Evolutionary conservation across 2,329 filamentous ascomycete species (phyloP).

Genomic region (Tolypocladium inflatum): DNA sequence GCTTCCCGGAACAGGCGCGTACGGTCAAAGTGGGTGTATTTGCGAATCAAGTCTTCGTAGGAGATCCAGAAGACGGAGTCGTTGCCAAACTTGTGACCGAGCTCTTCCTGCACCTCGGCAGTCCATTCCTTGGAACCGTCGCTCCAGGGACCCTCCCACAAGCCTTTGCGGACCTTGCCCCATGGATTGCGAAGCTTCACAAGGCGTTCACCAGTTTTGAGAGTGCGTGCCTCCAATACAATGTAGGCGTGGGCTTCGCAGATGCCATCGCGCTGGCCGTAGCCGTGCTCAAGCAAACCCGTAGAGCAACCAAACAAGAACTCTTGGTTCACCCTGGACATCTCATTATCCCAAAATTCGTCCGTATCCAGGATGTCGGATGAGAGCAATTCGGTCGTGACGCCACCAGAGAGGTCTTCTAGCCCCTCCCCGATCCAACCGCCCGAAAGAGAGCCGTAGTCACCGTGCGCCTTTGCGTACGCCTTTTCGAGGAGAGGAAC

Average conservation of each 20-base stretch:
- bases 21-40: slow-evolving; percentile 52
- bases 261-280: slow-evolving; percentile 50
- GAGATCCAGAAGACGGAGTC: slow-evolving; percentile 57
- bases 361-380: slow-evolving; percentile 70
- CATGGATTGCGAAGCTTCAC: slow-evolving; percentile 52
- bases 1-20: slow-evolving; percentile 50
- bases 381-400: slow-evolving; percentile 59
- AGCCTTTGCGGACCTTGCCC: slow-evolving; percentile 46
- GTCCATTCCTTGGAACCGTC: slow-evolving; percentile 56
- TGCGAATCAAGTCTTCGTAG: slow-evolving; percentile 52
- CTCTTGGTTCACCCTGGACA: slow-evolving; percentile 70
- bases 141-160: slow-evolving; percentile 51
- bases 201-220: slow-evolving; percentile 43
- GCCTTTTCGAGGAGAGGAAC: slow-evolving; percentile 73
- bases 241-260: slow-evolving; percentile 50
- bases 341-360: slow-evolving; percentile 73
- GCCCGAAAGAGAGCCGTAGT: slow-evolving; percentile 61
- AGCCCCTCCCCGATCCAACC: slow-evolving; percentile 58
- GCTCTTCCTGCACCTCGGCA: slow-evolving; percentile 44
- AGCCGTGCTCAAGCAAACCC: slow-evolving; percentile 53
- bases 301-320: slow-evolving; percentile 68
- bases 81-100: slow-evolving; percentile 49
- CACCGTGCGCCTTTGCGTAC: slow-evolving; percentile 75
- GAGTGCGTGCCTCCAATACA: slow-evolving; percentile 46
- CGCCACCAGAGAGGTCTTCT: slow-evolving; percentile 56